Percentiles rank a stretch among this genome's conserved stretches.
phyloP scores from a whole-genome alignment of 2,329 filamentous ascomycete species.

The Lasiodiplodia citricola region DNA sequence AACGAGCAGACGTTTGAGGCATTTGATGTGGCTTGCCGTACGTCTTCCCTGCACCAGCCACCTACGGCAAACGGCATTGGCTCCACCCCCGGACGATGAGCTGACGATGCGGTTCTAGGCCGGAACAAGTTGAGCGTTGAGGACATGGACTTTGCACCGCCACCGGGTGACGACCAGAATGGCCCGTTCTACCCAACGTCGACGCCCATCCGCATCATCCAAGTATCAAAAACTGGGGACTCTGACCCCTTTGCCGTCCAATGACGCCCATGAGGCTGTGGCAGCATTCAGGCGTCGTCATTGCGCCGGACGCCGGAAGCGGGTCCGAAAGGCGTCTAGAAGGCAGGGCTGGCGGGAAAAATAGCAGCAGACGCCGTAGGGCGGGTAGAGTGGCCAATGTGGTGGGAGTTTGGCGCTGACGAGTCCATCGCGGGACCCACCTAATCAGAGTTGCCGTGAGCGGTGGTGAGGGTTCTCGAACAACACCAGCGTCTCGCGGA shows the following conservation, averaged over 20 bases:
- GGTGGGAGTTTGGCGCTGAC: neutral
- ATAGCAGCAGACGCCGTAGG: conserved; percentile 6
- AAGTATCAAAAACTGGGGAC: conserved; percentile 21
- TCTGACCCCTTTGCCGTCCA: conserved; percentile 7
- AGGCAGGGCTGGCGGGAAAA: neutral
- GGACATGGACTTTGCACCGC: conserved; percentile 39
- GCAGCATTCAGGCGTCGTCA: conserved; percentile 12
- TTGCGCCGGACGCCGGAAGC: conserved; percentile 4
- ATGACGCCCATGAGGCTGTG: neutral
- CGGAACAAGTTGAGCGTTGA: conserved; percentile 44
- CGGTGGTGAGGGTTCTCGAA: neutral
- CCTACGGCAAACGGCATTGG: neutral
- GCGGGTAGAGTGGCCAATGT: neutral
- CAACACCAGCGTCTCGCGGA: neutral
- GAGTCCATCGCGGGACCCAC: neutral
- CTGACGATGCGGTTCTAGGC: conserved; percentile 39
- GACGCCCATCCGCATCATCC: conserved; percentile 62
- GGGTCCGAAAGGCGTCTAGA: conserved; percentile 19
- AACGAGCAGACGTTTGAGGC: conserved; percentile 71
- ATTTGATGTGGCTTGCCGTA: conserved; percentile 66
- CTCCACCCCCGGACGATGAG: conserved; percentile 3
- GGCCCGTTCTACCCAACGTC: conserved; percentile 69
- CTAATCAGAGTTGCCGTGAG: conserved; percentile 11
- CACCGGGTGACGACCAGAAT: conserved; percentile 51
- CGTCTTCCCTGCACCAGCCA: conserved; percentile 35